phyloP scores from a whole-genome alignment of 805 yeast species.

The Saccharomyces kudriavzevii region DNA sequence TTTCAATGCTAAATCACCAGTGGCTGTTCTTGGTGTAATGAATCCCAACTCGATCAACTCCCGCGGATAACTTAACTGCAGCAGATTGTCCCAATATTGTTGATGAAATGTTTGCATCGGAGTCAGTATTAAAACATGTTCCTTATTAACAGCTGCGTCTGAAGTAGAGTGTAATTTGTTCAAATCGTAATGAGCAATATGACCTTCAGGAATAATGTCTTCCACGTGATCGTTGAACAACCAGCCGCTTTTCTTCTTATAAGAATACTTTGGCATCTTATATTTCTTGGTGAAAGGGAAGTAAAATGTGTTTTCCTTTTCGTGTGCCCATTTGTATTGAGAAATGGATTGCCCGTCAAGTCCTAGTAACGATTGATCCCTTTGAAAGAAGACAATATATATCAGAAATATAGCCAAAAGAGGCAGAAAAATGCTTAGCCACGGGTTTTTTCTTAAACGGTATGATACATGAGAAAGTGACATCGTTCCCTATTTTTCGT shows the following conservation, averaged over 20 bases:
- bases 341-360: constrained; percentile 18
- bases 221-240: constrained; percentile 44
- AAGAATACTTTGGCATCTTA: constrained; percentile 40
- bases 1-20: constrained; percentile 74
- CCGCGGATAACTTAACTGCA: constrained; percentile 73
- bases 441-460: constrained; percentile 24
- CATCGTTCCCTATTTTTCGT: constrained; percentile 4
- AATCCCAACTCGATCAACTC: constrained; percentile 81
- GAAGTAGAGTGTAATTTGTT: constrained; percentile 68
- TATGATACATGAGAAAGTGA: constrained; percentile 17
- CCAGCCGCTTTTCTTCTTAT: constrained; percentile 32
- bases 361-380: constrained; percentile 19
- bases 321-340: constrained; percentile 32
- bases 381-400: constrained; percentile 17
- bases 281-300: constrained; percentile 29
- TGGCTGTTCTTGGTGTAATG: constrained; percentile 72
- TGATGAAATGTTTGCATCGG: constrained; percentile 85
- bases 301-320: constrained; percentile 29
- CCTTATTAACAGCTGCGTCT: constrained; percentile 65
- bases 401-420: constrained; percentile 14
- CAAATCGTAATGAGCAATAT: constrained; percentile 76
- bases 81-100: constrained; percentile 80
- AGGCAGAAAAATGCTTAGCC: constrained; percentile 20
- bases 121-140: constrained; percentile 76
- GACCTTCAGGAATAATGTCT: constrained; percentile 58